phyloP scores from a whole-genome alignment of 2,329 filamentous ascomycete genomes.

The Ophiostoma pallidulum region DNA sequence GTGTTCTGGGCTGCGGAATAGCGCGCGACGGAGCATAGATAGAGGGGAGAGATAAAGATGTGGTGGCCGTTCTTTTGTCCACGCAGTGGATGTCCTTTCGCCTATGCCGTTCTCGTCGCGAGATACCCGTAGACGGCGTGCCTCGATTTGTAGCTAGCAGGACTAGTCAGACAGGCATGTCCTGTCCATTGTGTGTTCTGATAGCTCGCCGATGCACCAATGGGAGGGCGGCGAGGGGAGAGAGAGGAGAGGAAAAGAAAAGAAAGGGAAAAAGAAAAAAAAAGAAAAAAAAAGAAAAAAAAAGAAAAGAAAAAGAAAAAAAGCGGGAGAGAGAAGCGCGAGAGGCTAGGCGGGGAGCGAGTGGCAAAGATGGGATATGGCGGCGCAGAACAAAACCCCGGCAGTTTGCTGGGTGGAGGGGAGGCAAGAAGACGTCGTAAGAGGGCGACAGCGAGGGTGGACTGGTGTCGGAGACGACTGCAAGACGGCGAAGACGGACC shows the following conservation, averaged over 20 bases:
- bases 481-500: too few relatives aligned
- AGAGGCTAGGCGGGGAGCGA: too few relatives aligned
- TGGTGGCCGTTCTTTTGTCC: not conserved
- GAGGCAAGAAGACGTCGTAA: too few relatives aligned
- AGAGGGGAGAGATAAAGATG: constrained; percentile 5
- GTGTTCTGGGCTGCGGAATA: constrained; percentile 6
- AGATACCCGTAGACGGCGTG: not conserved
- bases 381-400: too few relatives aligned
- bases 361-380: too few relatives aligned
- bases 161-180: too few relatives aligned
- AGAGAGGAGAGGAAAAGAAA: not conserved
- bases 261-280: not conserved
- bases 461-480: not conserved
- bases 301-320: not conserved
- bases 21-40: constrained; percentile 6
- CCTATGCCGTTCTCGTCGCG: not conserved
- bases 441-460: too few relatives aligned
- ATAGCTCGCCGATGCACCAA: too few relatives aligned
- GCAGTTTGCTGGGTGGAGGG: not conserved
- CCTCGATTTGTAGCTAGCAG: too few relatives aligned
- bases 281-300: not conserved
- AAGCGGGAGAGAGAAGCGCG: not conserved
- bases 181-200: too few relatives aligned
- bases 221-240: too few relatives aligned
- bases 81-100: not conserved